Percentiles rank a stretch among this genome's conserved stretches.
Conservation (phyloP, 345 rosid species). For the Abelmoschus esculentus region DNA sequence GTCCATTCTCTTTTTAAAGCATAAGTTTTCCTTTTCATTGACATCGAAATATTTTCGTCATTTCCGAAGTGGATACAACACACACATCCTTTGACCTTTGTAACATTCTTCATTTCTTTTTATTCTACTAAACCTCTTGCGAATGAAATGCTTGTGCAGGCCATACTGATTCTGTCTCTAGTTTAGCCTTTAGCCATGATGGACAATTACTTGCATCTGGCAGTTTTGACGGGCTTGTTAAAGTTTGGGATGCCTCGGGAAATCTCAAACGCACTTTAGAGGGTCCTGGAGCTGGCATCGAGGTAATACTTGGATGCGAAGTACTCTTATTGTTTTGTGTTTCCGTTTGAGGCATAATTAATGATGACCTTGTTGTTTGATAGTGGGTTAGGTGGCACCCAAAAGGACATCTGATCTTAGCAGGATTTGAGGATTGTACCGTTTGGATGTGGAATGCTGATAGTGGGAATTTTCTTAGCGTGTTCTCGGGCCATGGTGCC, state of each 20-base stretch:
- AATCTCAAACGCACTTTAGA: constrained; percentile 47
- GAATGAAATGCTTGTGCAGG: constrained; percentile 36
- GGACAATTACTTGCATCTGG: constrained; percentile 79
- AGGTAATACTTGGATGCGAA: constrained; percentile 31
- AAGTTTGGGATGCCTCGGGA: constrained; percentile 69
- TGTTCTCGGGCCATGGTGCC: constrained; percentile 70
- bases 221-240: constrained; percentile 69
- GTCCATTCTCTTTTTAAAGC: neutral
- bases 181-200: constrained; percentile 67
- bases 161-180: constrained; percentile 73
- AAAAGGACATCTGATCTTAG: constrained; percentile 76
- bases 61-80: neutral
- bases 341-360: neutral
- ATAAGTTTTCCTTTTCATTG: neutral
- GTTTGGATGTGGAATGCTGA: constrained; percentile 99
- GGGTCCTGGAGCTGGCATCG: constrained; percentile 68
- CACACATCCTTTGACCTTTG: neutral
- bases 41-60: neutral
- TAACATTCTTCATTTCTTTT: neutral
- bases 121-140: neutral
- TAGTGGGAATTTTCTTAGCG: constrained; percentile 52
- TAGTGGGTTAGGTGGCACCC: constrained; percentile 99
- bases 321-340: neutral
- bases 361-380: constrained; percentile 5
- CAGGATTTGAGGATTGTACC: constrained; percentile 74